phyloP scores from a whole-genome alignment of 768 basidiomycete genomes.

The Mycena maculata region DNA sequence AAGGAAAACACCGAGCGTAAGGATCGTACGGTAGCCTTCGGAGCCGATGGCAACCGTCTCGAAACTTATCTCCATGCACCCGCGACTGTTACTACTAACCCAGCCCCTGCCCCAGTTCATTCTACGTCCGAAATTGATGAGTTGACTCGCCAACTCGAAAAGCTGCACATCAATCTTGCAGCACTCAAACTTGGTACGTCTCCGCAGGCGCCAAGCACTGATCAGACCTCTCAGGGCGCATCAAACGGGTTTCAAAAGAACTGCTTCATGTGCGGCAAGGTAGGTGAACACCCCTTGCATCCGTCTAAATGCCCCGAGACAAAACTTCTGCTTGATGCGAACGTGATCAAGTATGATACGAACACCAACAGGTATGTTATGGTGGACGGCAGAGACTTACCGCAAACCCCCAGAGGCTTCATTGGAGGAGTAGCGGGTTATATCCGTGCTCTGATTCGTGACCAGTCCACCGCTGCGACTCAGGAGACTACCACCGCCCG shows the following conservation, averaged over 20 bases:
- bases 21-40: not conserved
- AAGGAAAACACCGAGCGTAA: not conserved
- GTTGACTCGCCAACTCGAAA: too few species aligned
- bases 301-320: not conserved
- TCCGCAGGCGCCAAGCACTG: too few species aligned
- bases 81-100: too few species aligned
- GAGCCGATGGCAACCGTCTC: not conserved
- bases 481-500: not conserved
- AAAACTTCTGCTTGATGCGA: not conserved
- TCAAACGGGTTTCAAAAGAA: too few species aligned
- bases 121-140: too few species aligned
- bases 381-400: not conserved
- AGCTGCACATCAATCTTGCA: too few species aligned
- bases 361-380: not conserved
- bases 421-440: slow-evolving; percentile 6
- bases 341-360: not conserved
- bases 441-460: not conserved
- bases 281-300: not conserved
- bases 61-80: too few species aligned
- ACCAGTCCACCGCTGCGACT: too few species aligned
- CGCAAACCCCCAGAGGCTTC: not conserved
- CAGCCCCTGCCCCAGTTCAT: too few species aligned
- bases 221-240: too few species aligned
- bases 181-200: too few species aligned
- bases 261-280: not conserved